Base-by-base conservation (phyloP, 2,329 filamentous ascomycete species). In the Cytospora paraplurivora region DNA sequence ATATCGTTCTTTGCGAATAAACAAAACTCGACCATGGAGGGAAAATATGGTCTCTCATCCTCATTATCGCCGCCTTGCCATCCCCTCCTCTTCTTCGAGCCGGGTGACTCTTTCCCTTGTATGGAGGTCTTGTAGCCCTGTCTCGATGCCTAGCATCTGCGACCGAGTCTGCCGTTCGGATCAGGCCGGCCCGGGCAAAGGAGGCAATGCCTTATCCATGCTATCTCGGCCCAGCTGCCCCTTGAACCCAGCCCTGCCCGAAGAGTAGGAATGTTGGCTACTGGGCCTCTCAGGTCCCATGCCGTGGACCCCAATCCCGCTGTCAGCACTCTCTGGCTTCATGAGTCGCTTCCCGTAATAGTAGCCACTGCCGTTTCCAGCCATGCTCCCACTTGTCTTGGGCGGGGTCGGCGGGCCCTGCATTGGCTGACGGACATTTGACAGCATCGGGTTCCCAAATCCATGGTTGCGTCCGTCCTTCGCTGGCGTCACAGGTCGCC, bases 191-290 rank as follows among this genome's bases (percentile, higher is more conserved):
- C 70, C 68, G 53, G 86, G 86, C 52, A 88, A 72, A 3, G 85
- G 83, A 7, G 85, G 86, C 54, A 88, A 72, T 12, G 80, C 79
- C 75, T 88, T 88, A 68, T 88, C 83, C 51, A 88, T 75, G 67
- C 85, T 87, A 49, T 85, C 82, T 54, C 80, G 80, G 72, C 83
- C 84, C 63, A 85, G 69, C 65, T 74, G 76, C 50, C 77, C 69
- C 63, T 70, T 75, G 4, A 74, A 68, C 59, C 61, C 32, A 13
- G 47, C 62, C 67, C 69, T 33, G 67, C 68, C 52, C 66, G 71
- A 21, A 65, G 59, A 37, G 71, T 74, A 34, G 69, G 67, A 17
- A 69, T 73, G 27, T 71, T 72, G 10, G 67, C 68, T 50, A 64
- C 66, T 59, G 69, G 70, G 63, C 62, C 69, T 62, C 66, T 68